Percentiles rank a stretch among this genome's conserved stretches.
These are phyloP conservation scores for Lagerstroemia speciosa DNA, from an alignment of 345 rosid species.

Conservation along the genomic window DNA sequence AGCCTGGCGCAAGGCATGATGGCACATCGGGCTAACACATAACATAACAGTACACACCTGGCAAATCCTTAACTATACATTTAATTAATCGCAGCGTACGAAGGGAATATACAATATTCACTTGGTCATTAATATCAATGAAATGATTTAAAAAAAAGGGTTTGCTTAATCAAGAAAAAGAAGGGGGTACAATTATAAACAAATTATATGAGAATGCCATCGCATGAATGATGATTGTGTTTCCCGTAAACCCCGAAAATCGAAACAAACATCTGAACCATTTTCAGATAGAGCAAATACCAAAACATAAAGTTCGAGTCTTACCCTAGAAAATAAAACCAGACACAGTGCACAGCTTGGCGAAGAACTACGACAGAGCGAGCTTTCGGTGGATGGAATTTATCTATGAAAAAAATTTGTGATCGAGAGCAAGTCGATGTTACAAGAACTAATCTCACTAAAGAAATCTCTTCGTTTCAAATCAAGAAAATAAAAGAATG, in stretches of 20 bases:
- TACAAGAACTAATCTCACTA: too few species aligned
- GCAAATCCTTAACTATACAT: not conserved
- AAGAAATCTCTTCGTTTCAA: too few species aligned
- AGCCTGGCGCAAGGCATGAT: constrained; percentile 2
- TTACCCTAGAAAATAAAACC: too few species aligned
- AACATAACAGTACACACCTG: not conserved
- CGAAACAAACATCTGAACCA: constrained; percentile 13
- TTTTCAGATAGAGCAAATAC: too few species aligned
- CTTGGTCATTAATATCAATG: not conserved
- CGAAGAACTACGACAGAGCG: too few species aligned
- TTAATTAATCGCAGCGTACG: not conserved
- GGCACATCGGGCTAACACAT: not conserved
- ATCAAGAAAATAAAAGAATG: too few species aligned
- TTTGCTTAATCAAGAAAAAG: not conserved
- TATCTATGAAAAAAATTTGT: too few species aligned
- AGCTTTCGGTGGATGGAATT: too few species aligned
- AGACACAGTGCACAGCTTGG: too few species aligned
- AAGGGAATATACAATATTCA: not conserved
- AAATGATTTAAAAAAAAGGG: constrained; percentile 8
- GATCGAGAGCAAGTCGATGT: too few species aligned
- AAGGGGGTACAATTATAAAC: constrained; percentile 1
- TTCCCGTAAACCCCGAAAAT: constrained; percentile 40
- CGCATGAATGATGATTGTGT: constrained; percentile 77
- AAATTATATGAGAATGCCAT: not conserved
- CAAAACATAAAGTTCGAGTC: too few species aligned